Percentiles rank a stretch among this genome's conserved stretches.
These are phyloP conservation scores for Lactifluus hygrophoroides DNA, from an alignment of 768 basidiomycete genomes.

Conservation along the genomic window DNA sequence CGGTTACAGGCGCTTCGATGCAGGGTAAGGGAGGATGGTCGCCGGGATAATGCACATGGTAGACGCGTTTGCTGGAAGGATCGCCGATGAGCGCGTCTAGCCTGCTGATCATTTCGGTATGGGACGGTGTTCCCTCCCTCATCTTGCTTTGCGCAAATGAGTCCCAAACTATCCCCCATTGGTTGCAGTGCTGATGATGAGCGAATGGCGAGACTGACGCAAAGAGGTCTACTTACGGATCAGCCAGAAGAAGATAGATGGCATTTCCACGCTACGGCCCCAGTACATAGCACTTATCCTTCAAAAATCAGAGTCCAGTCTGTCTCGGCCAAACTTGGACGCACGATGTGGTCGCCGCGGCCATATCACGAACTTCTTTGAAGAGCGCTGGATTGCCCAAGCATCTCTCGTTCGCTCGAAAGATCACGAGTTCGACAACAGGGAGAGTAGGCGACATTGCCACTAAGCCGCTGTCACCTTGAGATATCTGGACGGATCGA, in stretches of 20 bases:
- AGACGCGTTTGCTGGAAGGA: neutral
- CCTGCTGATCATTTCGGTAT: neutral
- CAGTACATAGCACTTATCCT: constrained; percentile 1
- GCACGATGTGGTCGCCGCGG: neutral
- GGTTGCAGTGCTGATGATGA: neutral
- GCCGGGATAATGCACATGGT: neutral
- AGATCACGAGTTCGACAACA: constrained; percentile 2
- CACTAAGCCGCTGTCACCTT: too few species aligned
- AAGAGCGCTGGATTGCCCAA: neutral
- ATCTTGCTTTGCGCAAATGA: neutral
- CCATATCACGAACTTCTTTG: neutral
- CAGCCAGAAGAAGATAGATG: neutral
- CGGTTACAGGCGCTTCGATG: constrained; percentile 1
- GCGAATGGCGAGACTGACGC: neutral
- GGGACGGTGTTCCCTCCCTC: neutral
- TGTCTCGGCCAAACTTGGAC: neutral
- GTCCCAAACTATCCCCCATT: constrained; percentile 2
- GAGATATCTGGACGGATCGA: too few species aligned
- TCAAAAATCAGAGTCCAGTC: neutral
- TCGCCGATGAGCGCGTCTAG: neutral
- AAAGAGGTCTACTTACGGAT: neutral
- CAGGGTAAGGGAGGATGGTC: neutral
- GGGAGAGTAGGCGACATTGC: neutral
- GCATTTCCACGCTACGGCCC: neutral
- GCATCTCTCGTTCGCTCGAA: constrained; percentile 3